Base-by-base conservation (phyloP, 2,329 filamentous ascomycete genomes). In the Botrytis pseudocinerea region DNA sequence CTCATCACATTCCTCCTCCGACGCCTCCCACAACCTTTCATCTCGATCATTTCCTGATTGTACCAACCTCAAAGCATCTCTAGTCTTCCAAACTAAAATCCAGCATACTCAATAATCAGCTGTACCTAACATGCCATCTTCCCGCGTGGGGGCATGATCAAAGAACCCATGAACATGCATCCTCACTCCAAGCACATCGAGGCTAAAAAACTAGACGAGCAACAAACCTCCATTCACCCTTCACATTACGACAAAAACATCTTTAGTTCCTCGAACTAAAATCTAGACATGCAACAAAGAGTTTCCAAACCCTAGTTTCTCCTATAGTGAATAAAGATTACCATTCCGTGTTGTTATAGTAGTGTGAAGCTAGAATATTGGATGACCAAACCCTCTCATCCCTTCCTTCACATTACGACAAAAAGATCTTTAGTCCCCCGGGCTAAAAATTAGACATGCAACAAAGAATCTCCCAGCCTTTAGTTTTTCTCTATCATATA, bases 371-470 rank as follows among this genome's bases (percentile, higher is more conserved):
- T 48, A 25, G 38, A 51, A 51, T n/a, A n/a, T 51, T 25, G 20
- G 2, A 51, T 51, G 5, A 25, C 0, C 48, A 51, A 51, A 51
- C 48, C 48, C 48, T n/a, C 48, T n/a, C 51, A n/a, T 28, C 12
- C 22, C 12, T 28, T 25, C 12, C 25, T 2, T 1, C 6, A 1
- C 22, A 61, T 14, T 22, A 61, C 35, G 1, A 35, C 3, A 12
- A 22, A 35, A 61, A 8, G 4, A 14, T 20, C 32, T 66, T 46
- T 61, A 61, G 35, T 14, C 38, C 7, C 22, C 32, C 28, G 28
- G 16, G 51, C 63, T 66, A 63, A 63, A 66, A 66, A 54, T 25
- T 8, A 63, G 61, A 63, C 18, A 28, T 8, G 40, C 61, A 63
- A 63, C 61, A 42, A 63, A 63, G 63, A 12, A n/a, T 25, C 1